These are phyloP conservation scores for Hanseniaspora nectarophila DNA, from an alignment of 805 yeast genomes.

Conservation along the genomic window DNA sequence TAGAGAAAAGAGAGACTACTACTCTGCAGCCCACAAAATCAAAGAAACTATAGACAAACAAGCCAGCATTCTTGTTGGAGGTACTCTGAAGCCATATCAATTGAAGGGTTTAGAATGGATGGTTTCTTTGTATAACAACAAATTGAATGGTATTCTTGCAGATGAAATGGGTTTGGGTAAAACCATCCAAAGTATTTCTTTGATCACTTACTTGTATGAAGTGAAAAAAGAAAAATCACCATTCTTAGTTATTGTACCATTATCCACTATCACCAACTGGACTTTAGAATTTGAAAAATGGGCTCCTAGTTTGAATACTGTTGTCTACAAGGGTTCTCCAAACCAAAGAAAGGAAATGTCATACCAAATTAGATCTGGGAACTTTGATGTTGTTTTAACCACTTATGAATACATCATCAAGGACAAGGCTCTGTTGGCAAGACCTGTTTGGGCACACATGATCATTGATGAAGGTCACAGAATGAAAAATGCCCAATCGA, in stretches of 20 bases:
- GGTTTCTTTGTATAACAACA: conserved; percentile 91
- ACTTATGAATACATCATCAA: conserved; percentile 73
- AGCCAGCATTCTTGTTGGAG: conserved; percentile 63
- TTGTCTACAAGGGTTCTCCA: conserved; percentile 70
- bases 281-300: conserved; percentile 74
- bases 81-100: conserved; percentile 71
- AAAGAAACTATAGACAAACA: conserved; percentile 56
- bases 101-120: conserved; percentile 95
- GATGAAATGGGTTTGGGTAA: conserved; percentile 99
- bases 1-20: conserved; percentile 61
- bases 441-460: conserved; percentile 73
- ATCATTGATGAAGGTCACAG: conserved; percentile 86
- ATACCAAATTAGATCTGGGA: conserved; percentile 50
- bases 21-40: conserved; percentile 67
- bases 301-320: conserved; percentile 68
- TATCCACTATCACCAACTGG: conserved; percentile 79
- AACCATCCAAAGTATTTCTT: conserved; percentile 73
- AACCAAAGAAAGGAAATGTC: conserved; percentile 56
- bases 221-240: conserved; percentile 54
- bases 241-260: conserved; percentile 68
- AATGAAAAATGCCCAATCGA: conserved; percentile 70
- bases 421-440: conserved; percentile 58
- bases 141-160: conserved; percentile 90
- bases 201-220: conserved; percentile 60
- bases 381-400: conserved; percentile 64